Percentiles rank a stretch among this genome's conserved stretches.
Evolutionary conservation across 345 rosid species (phyloP).

Genomic region (Erucastrum elatum): DNA sequence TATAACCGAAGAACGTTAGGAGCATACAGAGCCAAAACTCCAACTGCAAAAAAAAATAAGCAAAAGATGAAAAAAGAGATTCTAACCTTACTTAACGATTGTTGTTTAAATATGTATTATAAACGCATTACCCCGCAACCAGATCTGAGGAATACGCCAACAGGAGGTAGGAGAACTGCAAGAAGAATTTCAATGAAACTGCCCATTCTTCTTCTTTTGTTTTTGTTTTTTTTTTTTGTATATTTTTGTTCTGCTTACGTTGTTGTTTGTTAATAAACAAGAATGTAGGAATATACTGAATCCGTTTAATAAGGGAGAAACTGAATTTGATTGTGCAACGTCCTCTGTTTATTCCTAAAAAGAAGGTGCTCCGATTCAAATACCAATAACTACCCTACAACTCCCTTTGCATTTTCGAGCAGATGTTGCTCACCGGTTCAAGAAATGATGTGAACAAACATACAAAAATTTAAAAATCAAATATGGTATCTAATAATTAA

Average conservation of each 20-base stretch:
- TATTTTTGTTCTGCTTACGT: neutral
- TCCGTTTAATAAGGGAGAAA: constrained; percentile 14
- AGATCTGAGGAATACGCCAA: constrained; percentile 77
- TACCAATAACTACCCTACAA: constrained; percentile 14
- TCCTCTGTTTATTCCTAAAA: constrained; percentile 35
- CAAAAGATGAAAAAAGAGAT: neutral
- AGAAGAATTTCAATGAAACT: constrained; percentile 49
- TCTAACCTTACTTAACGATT: neutral
- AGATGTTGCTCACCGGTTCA: neutral
- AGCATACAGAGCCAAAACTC: constrained; percentile 82
- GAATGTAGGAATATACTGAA: neutral
- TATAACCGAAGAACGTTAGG: constrained; percentile 52
- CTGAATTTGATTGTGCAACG: constrained; percentile 24
- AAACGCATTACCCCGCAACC: constrained; percentile 51
- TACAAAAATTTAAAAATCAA: neutral
- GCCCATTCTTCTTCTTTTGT: constrained; percentile 26
- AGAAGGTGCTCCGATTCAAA: constrained; percentile 17
- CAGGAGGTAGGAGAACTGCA: constrained; percentile 78
- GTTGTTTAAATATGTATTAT: neutral
- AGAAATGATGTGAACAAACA: neutral
- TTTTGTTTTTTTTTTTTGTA: neutral
- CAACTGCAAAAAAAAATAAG: constrained; percentile 40
- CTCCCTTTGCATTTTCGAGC: constrained; percentile 7
- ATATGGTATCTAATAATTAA: neutral
- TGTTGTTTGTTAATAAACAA: constrained; percentile 10